Percentiles rank a stretch among this genome's conserved stretches.
phyloP scores from a whole-genome alignment of 2,329 filamentous ascomycete species.

The Aplosporella prunicola region DNA sequence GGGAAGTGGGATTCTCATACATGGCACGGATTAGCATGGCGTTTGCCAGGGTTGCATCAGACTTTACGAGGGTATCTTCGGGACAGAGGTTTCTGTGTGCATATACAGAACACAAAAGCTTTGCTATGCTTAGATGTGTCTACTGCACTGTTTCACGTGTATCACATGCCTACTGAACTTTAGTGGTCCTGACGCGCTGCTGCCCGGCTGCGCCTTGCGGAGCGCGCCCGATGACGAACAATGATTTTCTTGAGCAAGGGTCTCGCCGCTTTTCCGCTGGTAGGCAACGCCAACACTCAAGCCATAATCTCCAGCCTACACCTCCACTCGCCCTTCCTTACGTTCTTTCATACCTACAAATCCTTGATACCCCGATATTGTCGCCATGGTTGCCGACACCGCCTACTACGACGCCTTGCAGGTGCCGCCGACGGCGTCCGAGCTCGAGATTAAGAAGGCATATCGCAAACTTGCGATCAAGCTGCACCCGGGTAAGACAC shows the following conservation, averaged over 20 bases:
- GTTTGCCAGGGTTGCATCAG: slow-evolving; percentile 10
- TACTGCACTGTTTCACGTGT: too few species aligned
- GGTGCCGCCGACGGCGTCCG: slow-evolving; percentile 73
- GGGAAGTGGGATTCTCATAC: slow-evolving; percentile 10
- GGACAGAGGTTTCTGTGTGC: slow-evolving; percentile 8
- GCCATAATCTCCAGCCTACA: too few species aligned
- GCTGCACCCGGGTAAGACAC: slow-evolving; percentile 73
- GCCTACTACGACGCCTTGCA: slow-evolving; percentile 80
- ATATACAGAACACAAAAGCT: slow-evolving; percentile 6
- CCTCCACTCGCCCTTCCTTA: not conserved
- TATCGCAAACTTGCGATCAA: slow-evolving; percentile 87
- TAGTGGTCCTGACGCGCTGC: slow-evolving; percentile 3
- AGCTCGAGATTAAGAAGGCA: slow-evolving; percentile 93
- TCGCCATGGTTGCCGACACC: slow-evolving; percentile 75
- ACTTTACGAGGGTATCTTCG: slow-evolving; percentile 10
- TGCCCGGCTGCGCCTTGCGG: slow-evolving; percentile 6
- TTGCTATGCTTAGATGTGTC: slow-evolving; percentile 2
- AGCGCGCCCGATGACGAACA: slow-evolving; percentile 6
- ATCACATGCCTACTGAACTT: too few species aligned
- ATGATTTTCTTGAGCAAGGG: slow-evolving; percentile 10
- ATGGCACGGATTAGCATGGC: slow-evolving; percentile 11
- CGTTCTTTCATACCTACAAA: slow-evolving; percentile 1
- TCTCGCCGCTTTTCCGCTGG: slow-evolving; percentile 9
- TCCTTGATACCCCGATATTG: slow-evolving; percentile 5
- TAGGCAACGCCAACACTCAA: too few species aligned